phyloP scores from a whole-genome alignment of 305 asterid species.

The Stenogyne calaminthoides region DNA sequence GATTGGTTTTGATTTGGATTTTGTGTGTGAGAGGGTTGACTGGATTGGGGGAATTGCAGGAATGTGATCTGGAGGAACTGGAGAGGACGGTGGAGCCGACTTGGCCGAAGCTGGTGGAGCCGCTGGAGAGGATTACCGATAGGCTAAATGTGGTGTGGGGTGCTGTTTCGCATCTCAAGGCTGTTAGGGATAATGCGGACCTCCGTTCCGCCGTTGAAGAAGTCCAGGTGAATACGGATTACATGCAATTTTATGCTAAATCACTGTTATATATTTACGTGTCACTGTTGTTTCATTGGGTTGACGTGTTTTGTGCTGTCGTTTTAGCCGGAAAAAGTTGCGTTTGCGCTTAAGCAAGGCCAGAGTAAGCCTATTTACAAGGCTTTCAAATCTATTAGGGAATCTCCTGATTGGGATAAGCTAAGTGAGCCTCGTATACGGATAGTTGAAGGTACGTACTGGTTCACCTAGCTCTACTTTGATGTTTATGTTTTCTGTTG shows the following conservation, averaged over 20 bases:
- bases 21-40: slow-evolving; percentile 5
- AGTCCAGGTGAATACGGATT: slow-evolving; percentile 66
- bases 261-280: neutral
- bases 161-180: slow-evolving; percentile 85
- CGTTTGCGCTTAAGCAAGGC: slow-evolving; percentile 76
- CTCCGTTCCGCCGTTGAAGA: slow-evolving; percentile 95
- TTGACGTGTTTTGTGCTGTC: slow-evolving; percentile 8
- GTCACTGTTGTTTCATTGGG: slow-evolving; percentile 15
- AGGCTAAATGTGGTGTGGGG: slow-evolving; percentile 85
- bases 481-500: slow-evolving; percentile 6
- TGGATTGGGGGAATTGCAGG: slow-evolving; percentile 46
- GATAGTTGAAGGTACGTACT: slow-evolving; percentile 74
- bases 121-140: slow-evolving; percentile 78
- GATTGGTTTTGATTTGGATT: neutral
- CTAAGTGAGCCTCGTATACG: slow-evolving; percentile 87
- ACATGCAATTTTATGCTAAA: neutral
- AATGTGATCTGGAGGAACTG: slow-evolving; percentile 67
- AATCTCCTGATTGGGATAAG: slow-evolving; percentile 74
- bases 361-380: slow-evolving; percentile 92
- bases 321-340: slow-evolving; percentile 89
- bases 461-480: slow-evolving; percentile 8
- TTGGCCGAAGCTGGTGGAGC: slow-evolving; percentile 97
- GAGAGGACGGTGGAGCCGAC: slow-evolving; percentile 88
- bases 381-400: slow-evolving; percentile 82
- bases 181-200: slow-evolving; percentile 85